A percentile compares a stretch with the other conserved stretches of the same genome.
Conservation (phyloP, 768 basidiomycete species). For the Suillus variegatus region DNA sequence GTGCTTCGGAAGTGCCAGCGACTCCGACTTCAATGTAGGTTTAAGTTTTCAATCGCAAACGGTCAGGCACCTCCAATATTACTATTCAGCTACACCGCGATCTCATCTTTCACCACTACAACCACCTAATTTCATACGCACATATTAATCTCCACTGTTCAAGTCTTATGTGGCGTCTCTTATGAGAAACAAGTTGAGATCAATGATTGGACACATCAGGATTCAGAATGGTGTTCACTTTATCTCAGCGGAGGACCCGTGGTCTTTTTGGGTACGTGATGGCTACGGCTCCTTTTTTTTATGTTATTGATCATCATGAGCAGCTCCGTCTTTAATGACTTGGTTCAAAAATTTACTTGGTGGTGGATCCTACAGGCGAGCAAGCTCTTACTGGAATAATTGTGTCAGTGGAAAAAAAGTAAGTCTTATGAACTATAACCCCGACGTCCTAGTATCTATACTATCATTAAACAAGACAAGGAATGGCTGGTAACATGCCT, state of each 20-base stretch:
- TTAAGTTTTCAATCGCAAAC: too few relatives aligned
- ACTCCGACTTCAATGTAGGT: too few relatives aligned
- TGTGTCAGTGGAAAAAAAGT: constrained; percentile 91
- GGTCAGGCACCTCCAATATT: too few relatives aligned
- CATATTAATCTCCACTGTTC: constrained; percentile 49
- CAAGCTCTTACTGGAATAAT: constrained; percentile 94
- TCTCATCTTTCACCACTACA: constrained; percentile 10
- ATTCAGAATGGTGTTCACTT: constrained; percentile 80
- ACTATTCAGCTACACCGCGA: constrained; percentile 3
- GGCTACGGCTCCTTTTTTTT: not conserved
- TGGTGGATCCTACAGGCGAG: constrained; percentile 98
- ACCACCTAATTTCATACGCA: constrained; percentile 4
- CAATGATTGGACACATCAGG: constrained; percentile 85
- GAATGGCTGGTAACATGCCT: constrained; percentile 96
- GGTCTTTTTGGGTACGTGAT: constrained; percentile 87
- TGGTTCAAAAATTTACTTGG: constrained; percentile 89
- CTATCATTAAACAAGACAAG: constrained; percentile 50
- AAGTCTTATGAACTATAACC: constrained; percentile 4
- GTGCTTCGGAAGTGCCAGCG: too few relatives aligned
- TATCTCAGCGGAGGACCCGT: constrained; percentile 85
- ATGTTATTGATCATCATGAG: constrained; percentile 8
- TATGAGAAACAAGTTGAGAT: constrained; percentile 88
- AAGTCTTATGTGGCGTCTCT: constrained; percentile 76
- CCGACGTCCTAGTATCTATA: not conserved
- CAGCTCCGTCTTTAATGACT: constrained; percentile 95